A percentile compares a stretch with the other conserved stretches of the same genome.
Conservation (phyloP, 345 rosid species). For the Brassica carinata region DNA sequence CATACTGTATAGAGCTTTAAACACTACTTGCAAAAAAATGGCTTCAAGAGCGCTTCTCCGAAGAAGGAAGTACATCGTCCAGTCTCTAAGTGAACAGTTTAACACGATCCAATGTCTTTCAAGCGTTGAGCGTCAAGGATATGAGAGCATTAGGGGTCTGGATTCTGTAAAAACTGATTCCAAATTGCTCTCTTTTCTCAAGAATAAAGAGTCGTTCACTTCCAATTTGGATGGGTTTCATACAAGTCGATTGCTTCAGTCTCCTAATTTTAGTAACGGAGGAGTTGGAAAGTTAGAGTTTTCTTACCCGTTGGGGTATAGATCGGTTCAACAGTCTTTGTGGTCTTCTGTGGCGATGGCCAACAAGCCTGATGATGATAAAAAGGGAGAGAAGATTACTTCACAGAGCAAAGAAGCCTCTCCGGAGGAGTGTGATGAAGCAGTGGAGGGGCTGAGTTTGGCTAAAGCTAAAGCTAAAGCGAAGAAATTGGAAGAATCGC, state of each 20-base stretch:
- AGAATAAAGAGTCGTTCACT: conserved; percentile 26
- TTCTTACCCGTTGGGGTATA: conserved; percentile 43
- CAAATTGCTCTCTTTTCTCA: conserved; percentile 36
- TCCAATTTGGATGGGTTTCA: conserved; percentile 11
- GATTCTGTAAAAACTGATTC: conserved; percentile 33
- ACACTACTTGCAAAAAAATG: conserved; percentile 42
- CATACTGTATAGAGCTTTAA: conserved; percentile 25
- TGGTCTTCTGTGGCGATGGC: conserved; percentile 64
- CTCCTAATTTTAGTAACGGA: conserved; percentile 43
- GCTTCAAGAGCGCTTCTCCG: conserved; percentile 67
- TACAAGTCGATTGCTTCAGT: neutral
- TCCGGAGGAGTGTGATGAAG: conserved; percentile 95
- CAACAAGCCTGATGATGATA: conserved; percentile 52
- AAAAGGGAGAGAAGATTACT: conserved; percentile 47
- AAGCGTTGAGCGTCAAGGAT: conserved; percentile 42
- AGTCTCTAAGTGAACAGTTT: conserved; percentile 44
- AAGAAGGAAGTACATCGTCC: conserved; percentile 50
- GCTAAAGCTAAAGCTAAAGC: conserved; percentile 93
- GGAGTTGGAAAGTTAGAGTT: conserved; percentile 44
- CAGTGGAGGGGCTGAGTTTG: conserved; percentile 81
- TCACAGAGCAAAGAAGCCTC: conserved; percentile 82
- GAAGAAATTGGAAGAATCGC: conserved; percentile 69
- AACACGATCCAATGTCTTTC: conserved; percentile 44
- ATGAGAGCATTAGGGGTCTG: conserved; percentile 30
- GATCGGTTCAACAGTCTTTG: conserved; percentile 46